These are phyloP conservation scores for Aegilops speltoides DNA, from an alignment of 176 grass and related monocot genomes.

Conservation along the genomic window DNA sequence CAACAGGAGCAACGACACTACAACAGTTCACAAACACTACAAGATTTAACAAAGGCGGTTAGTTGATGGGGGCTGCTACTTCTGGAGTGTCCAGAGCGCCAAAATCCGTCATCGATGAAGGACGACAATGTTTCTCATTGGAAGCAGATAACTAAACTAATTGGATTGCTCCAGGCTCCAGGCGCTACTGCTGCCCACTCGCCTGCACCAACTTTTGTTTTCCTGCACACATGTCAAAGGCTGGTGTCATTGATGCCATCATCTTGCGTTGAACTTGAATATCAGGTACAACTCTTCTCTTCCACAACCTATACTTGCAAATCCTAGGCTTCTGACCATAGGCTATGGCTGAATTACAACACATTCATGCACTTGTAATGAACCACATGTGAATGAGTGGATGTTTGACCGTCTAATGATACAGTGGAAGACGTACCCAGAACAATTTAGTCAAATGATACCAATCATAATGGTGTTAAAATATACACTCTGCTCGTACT, in stretches of 20 bases:
- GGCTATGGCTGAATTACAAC: not conserved
- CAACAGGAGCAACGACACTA: no score
- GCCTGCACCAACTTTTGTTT: constrained; percentile 9
- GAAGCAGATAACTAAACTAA: constrained; percentile 12
- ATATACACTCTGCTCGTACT: not conserved
- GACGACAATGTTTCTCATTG: not conserved
- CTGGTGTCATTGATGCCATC: constrained; percentile 17
- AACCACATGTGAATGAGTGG: not conserved
- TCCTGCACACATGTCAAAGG: constrained; percentile 24
- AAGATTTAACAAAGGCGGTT: not conserved
- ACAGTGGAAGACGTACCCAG: not conserved
- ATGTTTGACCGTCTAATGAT: not conserved
- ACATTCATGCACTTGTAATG: not conserved
- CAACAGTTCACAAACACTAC: not conserved
- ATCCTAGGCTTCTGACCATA: not conserved
- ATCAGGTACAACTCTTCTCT: not conserved
- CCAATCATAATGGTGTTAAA: not conserved
- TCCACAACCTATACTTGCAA: not conserved
- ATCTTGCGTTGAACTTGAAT: not conserved
- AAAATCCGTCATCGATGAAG: not conserved
- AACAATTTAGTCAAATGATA: not conserved
- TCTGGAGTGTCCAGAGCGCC: not conserved
- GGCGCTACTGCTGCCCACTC: not conserved
- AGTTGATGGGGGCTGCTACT: not conserved
- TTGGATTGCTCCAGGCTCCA: not conserved